These are phyloP conservation scores for Plasmodium sp. DNA, from an alignment of 169 alveolate genomes.

Conservation along the genomic window DNA sequence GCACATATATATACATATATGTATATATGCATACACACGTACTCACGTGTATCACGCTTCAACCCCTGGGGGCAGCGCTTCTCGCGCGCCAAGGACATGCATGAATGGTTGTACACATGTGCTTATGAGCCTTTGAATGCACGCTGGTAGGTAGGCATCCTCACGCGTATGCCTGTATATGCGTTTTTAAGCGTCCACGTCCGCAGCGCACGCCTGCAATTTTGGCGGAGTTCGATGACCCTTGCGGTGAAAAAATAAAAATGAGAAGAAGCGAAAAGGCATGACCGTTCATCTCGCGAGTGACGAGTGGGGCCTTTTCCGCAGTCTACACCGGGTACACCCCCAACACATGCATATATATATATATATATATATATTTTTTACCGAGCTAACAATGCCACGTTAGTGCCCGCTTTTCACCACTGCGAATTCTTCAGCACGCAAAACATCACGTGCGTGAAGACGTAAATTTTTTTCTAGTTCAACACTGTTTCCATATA, in stretches of 20 bases:
- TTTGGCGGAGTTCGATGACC: neutral
- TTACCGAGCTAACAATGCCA: neutral
- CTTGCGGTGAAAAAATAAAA: neutral
- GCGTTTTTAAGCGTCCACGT: neutral
- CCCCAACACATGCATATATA: neutral
- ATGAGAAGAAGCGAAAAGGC: neutral
- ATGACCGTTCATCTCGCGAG: neutral
- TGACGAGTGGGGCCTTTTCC: neutral
- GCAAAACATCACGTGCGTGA: neutral
- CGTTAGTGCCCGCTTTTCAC: neutral
- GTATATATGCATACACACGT: neutral
- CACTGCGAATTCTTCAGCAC: neutral
- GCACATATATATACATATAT: neutral
- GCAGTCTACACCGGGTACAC: neutral
- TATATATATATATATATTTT: neutral
- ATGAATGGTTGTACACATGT: neutral
- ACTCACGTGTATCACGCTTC: neutral
- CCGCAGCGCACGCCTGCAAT: neutral
- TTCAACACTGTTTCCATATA: neutral
- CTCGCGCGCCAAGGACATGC: neutral
- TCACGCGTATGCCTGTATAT: slow-evolving; percentile 1
- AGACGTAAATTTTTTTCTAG: neutral
- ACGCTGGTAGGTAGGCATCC: neutral
- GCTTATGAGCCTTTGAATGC: neutral
- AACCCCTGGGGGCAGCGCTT: neutral